These are phyloP conservation scores for Naematelia encephala DNA, from an alignment of 768 basidiomycete species.

Conservation along the genomic window DNA sequence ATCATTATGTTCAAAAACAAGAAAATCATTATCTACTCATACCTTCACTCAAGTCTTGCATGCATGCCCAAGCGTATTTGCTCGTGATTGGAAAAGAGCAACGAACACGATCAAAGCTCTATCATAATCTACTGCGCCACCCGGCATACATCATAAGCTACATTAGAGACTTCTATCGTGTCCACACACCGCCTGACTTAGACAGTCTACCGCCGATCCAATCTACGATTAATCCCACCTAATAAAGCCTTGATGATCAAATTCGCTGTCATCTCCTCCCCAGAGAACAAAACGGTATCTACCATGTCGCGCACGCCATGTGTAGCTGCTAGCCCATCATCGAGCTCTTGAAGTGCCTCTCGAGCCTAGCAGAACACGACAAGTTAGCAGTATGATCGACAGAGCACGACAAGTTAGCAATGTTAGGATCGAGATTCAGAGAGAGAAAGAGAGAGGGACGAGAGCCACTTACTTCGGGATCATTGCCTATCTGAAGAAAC, in stretches of 20 bases:
- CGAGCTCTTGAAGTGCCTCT: constrained; percentile 58
- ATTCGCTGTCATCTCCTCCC: constrained; percentile 54
- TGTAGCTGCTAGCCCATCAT: constrained; percentile 57
- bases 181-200: background rate
- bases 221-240: constrained; percentile 59
- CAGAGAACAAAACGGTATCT: constrained; percentile 62
- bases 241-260: constrained; percentile 63
- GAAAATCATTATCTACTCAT: too few species aligned
- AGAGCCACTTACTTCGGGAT: constrained; percentile 30
- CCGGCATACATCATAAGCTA: too few species aligned
- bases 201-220: constrained; percentile 1
- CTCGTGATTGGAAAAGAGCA: too few species aligned
- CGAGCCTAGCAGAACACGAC: constrained; percentile 41
- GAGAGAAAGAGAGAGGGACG: background rate
- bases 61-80: too few species aligned
- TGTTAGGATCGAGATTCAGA: too few species aligned
- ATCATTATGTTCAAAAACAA: too few species aligned
- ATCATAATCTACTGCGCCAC: too few species aligned
- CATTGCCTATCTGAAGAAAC: constrained; percentile 66
- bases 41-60: too few species aligned
- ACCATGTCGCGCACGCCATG: constrained; percentile 62
- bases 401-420: too few species aligned
- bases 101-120: too few species aligned
- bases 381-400: background rate
- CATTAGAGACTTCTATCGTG: too few species aligned